A percentile compares a stretch with the other conserved stretches of the same genome.
phyloP scores from a whole-genome alignment of 495 filamentous ascomycete species.

The Trypethelium eluteriae region DNA sequence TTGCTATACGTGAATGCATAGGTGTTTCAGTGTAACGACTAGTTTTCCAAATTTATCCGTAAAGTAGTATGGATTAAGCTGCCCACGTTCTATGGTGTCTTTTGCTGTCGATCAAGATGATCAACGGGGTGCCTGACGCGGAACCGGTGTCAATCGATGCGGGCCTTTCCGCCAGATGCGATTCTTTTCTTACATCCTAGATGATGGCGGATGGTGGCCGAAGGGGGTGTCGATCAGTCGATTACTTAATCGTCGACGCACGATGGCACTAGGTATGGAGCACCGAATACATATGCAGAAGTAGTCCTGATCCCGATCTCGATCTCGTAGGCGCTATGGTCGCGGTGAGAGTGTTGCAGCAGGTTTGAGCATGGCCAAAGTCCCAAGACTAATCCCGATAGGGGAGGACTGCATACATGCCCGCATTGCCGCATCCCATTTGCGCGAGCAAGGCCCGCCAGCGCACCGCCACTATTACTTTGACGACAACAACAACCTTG shows the following conservation, averaged over 20 bases:
- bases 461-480: constrained; percentile 6
- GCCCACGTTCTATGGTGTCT: too few species aligned
- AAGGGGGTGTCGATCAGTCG: constrained; percentile 2
- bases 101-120: not conserved
- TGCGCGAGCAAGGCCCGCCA: not conserved
- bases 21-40: not conserved
- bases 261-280: too few species aligned
- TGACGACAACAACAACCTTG: not conserved
- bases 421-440: constrained; percentile 8
- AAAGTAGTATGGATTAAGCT: too few species aligned
- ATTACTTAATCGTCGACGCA: not conserved
- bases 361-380: constrained; percentile 8
- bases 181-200: not conserved
- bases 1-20: not conserved
- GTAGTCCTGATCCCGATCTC: not conserved
- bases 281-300: not conserved
- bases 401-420: not conserved
- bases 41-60: too few species aligned
- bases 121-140: not conserved
- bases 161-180: not conserved
- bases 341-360: constrained; percentile 2
- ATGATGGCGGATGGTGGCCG: not conserved
- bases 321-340: not conserved
- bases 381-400: not conserved
- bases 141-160: not conserved